Conservation (phyloP, 805 yeast species). For the Yamadazyma ubonensis region DNA sequence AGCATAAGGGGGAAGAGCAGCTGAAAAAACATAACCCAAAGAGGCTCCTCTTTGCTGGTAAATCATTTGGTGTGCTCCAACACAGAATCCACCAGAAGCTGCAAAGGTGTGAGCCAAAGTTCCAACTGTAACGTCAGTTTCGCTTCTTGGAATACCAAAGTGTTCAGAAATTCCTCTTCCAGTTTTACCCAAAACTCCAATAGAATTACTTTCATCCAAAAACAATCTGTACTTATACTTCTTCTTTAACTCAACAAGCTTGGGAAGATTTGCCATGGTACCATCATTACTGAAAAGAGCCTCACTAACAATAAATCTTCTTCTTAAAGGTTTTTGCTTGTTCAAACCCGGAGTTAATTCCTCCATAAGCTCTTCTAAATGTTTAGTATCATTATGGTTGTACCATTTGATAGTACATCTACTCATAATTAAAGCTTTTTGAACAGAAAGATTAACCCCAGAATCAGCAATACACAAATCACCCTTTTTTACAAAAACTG, state of each 20-base stretch:
- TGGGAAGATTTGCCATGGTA: slow-evolving; percentile 69
- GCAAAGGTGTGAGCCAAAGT: slow-evolving; percentile 80
- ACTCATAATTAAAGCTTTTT: slow-evolving; percentile 83
- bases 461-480: slow-evolving; percentile 88
- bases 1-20: slow-evolving; percentile 89
- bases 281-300: slow-evolving; percentile 83
- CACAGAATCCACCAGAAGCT: slow-evolving; percentile 91
- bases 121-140: slow-evolving; percentile 83
- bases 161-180: slow-evolving; percentile 88
- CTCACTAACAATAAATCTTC: slow-evolving; percentile 90
- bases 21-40: slow-evolving; percentile 88
- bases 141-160: slow-evolving; percentile 62
- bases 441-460: slow-evolving; percentile 70
- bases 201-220: slow-evolving; percentile 81
- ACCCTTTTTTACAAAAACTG: slow-evolving; percentile 94
- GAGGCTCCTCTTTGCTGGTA: slow-evolving; percentile 91
- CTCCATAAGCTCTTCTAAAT: slow-evolving; percentile 65
- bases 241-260: slow-evolving; percentile 69
- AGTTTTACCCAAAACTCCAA: slow-evolving; percentile 80
- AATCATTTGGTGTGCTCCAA: slow-evolving; percentile 79
- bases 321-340: slow-evolving; percentile 72
- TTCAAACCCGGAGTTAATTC: slow-evolving; percentile 59
- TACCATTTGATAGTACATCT: slow-evolving; percentile 82
- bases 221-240: slow-evolving; percentile 83
- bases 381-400: slow-evolving; percentile 85